These are phyloP conservation scores for Pseudocercospora crystallina DNA, from an alignment of 2,329 filamentous ascomycete genomes.

Conservation along the genomic window DNA sequence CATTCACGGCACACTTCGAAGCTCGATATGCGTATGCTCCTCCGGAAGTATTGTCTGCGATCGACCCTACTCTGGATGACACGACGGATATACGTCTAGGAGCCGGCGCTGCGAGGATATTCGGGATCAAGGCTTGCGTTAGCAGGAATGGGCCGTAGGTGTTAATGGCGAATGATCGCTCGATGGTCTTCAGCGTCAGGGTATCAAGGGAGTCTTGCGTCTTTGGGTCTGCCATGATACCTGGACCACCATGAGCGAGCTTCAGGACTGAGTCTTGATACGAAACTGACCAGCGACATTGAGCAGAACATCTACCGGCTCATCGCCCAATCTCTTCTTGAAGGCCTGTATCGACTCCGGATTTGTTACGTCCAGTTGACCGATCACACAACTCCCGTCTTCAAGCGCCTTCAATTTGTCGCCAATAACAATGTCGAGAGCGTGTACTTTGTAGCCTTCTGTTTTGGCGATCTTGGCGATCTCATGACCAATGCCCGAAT, in stretches of 20 bases:
- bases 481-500: slow-evolving; percentile 5
- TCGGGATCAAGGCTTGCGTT: slow-evolving; percentile 42
- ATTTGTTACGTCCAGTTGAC: slow-evolving; percentile 32
- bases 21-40: slow-evolving; percentile 42
- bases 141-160: slow-evolving; percentile 33
- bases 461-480: slow-evolving; percentile 5
- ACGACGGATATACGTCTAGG: slow-evolving; percentile 33
- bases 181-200: slow-evolving; percentile 28
- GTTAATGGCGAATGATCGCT: slow-evolving; percentile 36
- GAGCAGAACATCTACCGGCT: slow-evolving; percentile 34
- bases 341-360: slow-evolving; percentile 32
- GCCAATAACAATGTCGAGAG: slow-evolving; percentile 18
- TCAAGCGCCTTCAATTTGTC: slow-evolving; percentile 27
- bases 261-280: neutral
- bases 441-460: slow-evolving; percentile 6
- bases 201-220: slow-evolving; percentile 33
- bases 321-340: slow-evolving; percentile 23
- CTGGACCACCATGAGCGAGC: slow-evolving; percentile 12
- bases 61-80: slow-evolving; percentile 40
- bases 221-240: slow-evolving; percentile 25
- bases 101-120: slow-evolving; percentile 31
- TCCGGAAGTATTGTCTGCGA: slow-evolving; percentile 41
- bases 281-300: slow-evolving; percentile 26
- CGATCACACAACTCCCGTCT: slow-evolving; percentile 22
- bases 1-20: slow-evolving; percentile 43